These are phyloP conservation scores for Jamesozyma hellenica DNA, from an alignment of 805 yeast genomes.

Conservation along the genomic window DNA sequence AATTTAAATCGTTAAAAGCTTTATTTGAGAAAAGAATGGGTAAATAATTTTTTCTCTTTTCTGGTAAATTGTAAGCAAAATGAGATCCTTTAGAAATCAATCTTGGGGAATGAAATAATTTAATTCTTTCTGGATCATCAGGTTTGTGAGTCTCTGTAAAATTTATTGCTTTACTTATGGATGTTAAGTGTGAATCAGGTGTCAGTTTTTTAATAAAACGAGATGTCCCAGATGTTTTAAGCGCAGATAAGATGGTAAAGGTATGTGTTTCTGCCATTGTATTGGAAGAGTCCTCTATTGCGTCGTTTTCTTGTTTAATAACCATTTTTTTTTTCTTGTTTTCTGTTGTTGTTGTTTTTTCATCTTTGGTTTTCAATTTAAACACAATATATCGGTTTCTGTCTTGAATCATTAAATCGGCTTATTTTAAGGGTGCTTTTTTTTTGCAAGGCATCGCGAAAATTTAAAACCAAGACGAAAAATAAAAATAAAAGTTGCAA, in stretches of 20 bases:
- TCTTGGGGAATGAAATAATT: conserved; percentile 42
- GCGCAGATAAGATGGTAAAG: conserved; percentile 15
- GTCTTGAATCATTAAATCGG: too few relatives aligned
- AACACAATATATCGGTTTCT: too few relatives aligned
- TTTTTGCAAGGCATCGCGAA: too few relatives aligned
- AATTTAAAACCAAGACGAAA: too few relatives aligned
- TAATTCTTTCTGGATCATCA: conserved; percentile 13
- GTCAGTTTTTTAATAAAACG: conserved; percentile 16
- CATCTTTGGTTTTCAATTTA: too few relatives aligned
- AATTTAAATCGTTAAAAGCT: conserved; percentile 55
- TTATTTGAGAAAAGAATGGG: conserved; percentile 48
- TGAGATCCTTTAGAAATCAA: conserved; percentile 45
- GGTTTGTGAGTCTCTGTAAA: conserved; percentile 13
- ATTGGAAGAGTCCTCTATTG: too few relatives aligned
- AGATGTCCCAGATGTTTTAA: conserved; percentile 19
- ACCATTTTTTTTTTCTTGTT: too few relatives aligned
- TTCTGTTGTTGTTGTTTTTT: too few relatives aligned
- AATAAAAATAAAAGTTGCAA: too few relatives aligned
- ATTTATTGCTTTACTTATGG: conserved; percentile 22
- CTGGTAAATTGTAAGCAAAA: conserved; percentile 68
- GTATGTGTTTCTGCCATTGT: conserved; percentile 18
- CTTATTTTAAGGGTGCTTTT: too few relatives aligned
- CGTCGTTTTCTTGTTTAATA: too few relatives aligned
- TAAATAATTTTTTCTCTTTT: conserved; percentile 40
- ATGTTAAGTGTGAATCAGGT: conserved; percentile 27